Base-by-base conservation (phyloP, 805 yeast genomes). In the Hanseniaspora lachancei region DNA sequence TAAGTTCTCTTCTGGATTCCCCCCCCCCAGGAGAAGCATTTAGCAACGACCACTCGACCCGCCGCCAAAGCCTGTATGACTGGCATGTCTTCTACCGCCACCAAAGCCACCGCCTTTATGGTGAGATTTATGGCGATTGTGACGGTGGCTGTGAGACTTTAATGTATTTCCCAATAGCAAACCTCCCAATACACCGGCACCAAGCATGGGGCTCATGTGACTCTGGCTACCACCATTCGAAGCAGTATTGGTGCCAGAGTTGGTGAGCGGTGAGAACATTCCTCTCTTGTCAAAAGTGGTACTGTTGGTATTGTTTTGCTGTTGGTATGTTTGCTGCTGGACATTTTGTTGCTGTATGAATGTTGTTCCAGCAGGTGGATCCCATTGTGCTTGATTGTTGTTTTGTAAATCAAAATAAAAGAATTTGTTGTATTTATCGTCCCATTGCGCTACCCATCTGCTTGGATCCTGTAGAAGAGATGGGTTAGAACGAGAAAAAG, bases 331-430 rank as follows among this genome's bases (percentile, higher is more conserved):
- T 43, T 69, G 66, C 2, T 79, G 78, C 9, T 82, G 62, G 69
- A 4, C 57, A 32, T 13, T 50, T 27, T 4, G 29, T 35, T 15
- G 27, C 38, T 42, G 35, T 16, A 59, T 55, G 8, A 60, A 49
- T 10, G 70, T 67, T 0, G 86, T 78, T 1, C 84, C 84, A 12
- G 58, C 57, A 16, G 96, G 97, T 15, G 81, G 79, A 54, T 86
- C 95, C 97, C 97, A 91, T 68, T 89, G 96, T 0, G 96, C 86
- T 61, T 79, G 72, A 58, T 85, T 83, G 15, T 86, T 78, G 16
- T 74, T 63, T 5, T 20, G 23, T 60, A 85, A 70, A 62, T 88
- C 74, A n/a, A 91, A 95, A 63, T 81, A 91, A 67, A 82, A 91
- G 81, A 82, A 87, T 1, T 84, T 79, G 50, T 76, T 74, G 65